Evolutionary conservation across 2,329 filamentous ascomycete genomes (phyloP).

Genomic region (Fragosphaeria purpurea): DNA sequence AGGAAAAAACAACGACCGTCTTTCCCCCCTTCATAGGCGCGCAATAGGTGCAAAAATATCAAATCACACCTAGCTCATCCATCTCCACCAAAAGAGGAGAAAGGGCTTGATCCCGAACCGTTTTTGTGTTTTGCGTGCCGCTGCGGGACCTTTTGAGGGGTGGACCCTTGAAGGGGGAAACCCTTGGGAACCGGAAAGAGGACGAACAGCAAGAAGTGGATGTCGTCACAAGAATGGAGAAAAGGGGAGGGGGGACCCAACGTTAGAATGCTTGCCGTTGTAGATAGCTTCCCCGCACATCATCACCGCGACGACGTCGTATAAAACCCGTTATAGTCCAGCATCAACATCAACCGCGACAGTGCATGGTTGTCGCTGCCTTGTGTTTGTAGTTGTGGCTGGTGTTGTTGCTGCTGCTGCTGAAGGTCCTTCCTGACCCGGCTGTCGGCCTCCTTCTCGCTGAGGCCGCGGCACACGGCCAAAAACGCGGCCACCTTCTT

Average conservation of each 20-base stretch:
- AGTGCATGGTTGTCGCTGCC: conserved; percentile 9
- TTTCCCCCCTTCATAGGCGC: neutral
- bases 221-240: no score
- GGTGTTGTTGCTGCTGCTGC: conserved; percentile 13
- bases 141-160: neutral
- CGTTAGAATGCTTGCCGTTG: no score
- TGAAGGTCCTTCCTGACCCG: conserved; percentile 16
- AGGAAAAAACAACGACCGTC: neutral
- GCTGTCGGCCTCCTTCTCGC: conserved; percentile 48
- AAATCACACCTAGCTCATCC: no score
- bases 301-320: neutral
- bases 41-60: no score
- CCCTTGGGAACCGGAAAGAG: no score
- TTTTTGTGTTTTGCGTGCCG: neutral
- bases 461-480: conserved; percentile 57
- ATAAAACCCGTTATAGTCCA: conserved; percentile 19
- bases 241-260: no score
- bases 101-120: no score
- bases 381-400: conserved; percentile 1
- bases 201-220: no score
- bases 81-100: no score
- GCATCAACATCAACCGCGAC: conserved; percentile 18
- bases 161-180: no score
- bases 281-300: no score
- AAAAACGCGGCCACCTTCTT: conserved; percentile 68